Conservation (phyloP, 805 yeast genomes). For the Diddensiella transvaalensis region DNA sequence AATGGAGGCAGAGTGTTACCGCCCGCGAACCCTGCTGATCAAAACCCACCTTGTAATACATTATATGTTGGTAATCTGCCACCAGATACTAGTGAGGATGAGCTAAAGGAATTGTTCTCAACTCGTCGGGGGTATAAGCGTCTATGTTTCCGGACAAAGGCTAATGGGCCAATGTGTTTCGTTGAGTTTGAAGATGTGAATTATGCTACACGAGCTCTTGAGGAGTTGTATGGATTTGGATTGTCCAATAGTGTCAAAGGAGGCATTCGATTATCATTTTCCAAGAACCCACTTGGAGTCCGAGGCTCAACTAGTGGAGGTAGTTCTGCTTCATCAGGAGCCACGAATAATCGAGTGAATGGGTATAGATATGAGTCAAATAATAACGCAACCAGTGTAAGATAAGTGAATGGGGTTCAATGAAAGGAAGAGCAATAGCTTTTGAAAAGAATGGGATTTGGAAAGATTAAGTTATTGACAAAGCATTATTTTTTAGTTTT, state of each 20-base stretch:
- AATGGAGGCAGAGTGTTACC: slow-evolving; percentile 40
- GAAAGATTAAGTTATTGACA: too few relatives aligned
- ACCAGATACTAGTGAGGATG: slow-evolving; percentile 94
- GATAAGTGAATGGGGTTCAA: too few relatives aligned
- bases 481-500: background rate
- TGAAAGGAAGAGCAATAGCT: background rate
- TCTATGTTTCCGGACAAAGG: slow-evolving; percentile 83
- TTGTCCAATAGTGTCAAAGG: slow-evolving; percentile 88
- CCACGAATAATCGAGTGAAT: background rate
- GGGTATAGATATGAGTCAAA: background rate
- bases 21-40: slow-evolving; percentile 94
- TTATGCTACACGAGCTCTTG: slow-evolving; percentile 88
- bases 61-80: slow-evolving; percentile 95
- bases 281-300: slow-evolving; percentile 96
- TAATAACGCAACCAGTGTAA: background rate
- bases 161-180: slow-evolving; percentile 95
- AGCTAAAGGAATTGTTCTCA: slow-evolving; percentile 79
- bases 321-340: background rate
- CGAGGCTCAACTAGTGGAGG: slow-evolving; percentile 37
- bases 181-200: slow-evolving; percentile 97
- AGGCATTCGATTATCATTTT: slow-evolving; percentile 89
- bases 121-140: slow-evolving; percentile 91
- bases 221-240: slow-evolving; percentile 89
- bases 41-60: slow-evolving; percentile 98
- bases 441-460: background rate